Percentiles rank a stretch among this genome's conserved stretches.
Conservation (phyloP, 1,139 yeast species). For the Suhomyces anneliseae region DNA sequence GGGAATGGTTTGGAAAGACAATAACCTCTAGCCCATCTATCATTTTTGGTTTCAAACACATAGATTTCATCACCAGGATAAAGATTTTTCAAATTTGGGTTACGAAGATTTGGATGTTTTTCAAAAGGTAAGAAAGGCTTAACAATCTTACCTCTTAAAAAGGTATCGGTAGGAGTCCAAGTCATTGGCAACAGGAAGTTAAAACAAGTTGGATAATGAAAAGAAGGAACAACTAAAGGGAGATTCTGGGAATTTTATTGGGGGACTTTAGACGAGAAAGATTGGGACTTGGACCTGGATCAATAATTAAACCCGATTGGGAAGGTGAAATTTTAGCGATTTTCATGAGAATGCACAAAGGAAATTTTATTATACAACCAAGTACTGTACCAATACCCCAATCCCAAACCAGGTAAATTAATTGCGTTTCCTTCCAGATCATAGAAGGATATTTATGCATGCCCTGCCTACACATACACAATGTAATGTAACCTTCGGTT, state of each 20-base stretch:
- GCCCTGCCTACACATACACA: too few relatives aligned
- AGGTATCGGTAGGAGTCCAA: conserved; percentile 42
- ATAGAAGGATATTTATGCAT: too few relatives aligned
- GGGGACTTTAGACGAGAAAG: too few relatives aligned
- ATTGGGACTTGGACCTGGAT: neutral
- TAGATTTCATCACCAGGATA: conserved; percentile 83
- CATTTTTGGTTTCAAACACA: conserved; percentile 65
- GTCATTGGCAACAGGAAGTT: conserved; percentile 14
- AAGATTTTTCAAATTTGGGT: conserved; percentile 50
- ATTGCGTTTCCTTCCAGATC: too few relatives aligned
- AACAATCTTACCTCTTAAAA: conserved; percentile 52
- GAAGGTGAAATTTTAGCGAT: neutral
- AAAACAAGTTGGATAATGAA: neutral
- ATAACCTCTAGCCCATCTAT: conserved; percentile 82
- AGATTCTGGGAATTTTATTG: too few relatives aligned
- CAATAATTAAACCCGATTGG: conserved; percentile 9
- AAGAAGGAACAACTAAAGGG: neutral
- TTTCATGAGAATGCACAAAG: too few relatives aligned
- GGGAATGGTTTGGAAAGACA: conserved; percentile 64
- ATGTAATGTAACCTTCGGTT: too few relatives aligned
- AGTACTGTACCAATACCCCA: too few relatives aligned
- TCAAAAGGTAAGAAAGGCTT: conserved; percentile 65
- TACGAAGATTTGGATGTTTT: conserved; percentile 42
- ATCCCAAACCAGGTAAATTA: too few relatives aligned
- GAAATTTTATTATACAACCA: too few relatives aligned